These are phyloP conservation scores for Nectriaceae sp. DNA, from an alignment of 2,329 filamentous ascomycete species.

Conservation along the genomic window DNA sequence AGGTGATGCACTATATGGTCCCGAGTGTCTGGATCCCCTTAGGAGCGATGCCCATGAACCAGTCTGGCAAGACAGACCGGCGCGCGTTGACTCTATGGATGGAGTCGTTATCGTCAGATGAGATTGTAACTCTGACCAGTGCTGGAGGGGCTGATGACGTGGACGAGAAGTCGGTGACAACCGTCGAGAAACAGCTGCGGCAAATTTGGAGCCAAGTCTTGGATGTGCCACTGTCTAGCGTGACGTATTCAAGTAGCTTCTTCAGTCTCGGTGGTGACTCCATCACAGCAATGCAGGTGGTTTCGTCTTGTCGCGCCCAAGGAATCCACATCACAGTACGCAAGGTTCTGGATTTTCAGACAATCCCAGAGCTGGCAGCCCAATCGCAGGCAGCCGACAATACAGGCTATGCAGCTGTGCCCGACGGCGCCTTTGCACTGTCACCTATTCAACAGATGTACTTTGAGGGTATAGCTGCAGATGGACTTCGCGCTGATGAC, in stretches of 20 bases:
- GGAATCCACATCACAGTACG: background rate
- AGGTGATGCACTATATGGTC: slow-evolving; percentile 17
- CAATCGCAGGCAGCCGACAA: background rate
- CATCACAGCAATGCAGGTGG: slow-evolving; percentile 44
- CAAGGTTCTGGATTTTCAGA: slow-evolving; percentile 6
- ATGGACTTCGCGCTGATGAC: background rate
- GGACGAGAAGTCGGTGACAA: background rate
- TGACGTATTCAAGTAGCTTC: background rate
- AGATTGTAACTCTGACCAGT: background rate
- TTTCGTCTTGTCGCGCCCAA: slow-evolving; percentile 33
- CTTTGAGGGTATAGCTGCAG: slow-evolving; percentile 20
- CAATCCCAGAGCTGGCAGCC: background rate
- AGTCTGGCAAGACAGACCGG: slow-evolving; percentile 16
- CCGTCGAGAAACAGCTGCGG: background rate
- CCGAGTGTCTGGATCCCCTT: slow-evolving; percentile 16
- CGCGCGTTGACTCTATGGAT: background rate
- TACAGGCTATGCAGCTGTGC: background rate
- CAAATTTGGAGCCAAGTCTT: background rate
- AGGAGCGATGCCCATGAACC: slow-evolving; percentile 10
- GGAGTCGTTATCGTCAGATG: background rate
- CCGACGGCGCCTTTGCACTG: slow-evolving; percentile 30
- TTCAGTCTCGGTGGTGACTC: slow-evolving; percentile 44
- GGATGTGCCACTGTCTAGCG: background rate
- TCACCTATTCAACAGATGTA: slow-evolving; percentile 44
- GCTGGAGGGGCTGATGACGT: background rate